A percentile compares a stretch with the other conserved stretches of the same genome.
phyloP scores from a whole-genome alignment of 2,329 filamentous ascomycete genomes.

The Cladosporium sp. region DNA sequence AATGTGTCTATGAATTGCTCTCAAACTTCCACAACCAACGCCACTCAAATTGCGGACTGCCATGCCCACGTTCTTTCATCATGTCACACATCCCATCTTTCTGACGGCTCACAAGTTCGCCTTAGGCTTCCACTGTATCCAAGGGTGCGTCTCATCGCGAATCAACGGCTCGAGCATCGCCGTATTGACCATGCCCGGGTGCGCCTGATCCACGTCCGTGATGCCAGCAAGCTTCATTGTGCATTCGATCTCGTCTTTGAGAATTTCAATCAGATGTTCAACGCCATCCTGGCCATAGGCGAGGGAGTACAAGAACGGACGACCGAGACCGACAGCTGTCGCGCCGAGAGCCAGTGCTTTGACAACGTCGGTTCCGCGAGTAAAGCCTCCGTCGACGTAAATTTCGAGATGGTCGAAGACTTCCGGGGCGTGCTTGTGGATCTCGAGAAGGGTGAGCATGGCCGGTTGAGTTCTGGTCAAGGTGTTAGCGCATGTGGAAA shows the following conservation, averaged over 20 bases:
- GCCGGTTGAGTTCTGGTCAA: constrained; percentile 43
- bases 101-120: constrained; percentile 15
- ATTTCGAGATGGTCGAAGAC: constrained; percentile 52
- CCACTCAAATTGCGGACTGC: too few species aligned
- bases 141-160: constrained; percentile 19
- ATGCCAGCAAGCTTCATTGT: constrained; percentile 62
- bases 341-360: constrained; percentile 64
- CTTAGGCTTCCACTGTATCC: constrained; percentile 21
- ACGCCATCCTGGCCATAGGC: constrained; percentile 56
- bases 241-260: constrained; percentile 56
- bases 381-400: constrained; percentile 61
- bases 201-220: constrained; percentile 54
- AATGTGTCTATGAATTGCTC: too few species aligned
- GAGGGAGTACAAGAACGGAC: constrained; percentile 57
- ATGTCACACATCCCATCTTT: too few species aligned
- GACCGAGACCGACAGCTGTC: constrained; percentile 57
- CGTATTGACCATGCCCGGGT: constrained; percentile 56
- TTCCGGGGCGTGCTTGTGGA: constrained; percentile 55
- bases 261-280: constrained; percentile 41
- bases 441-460: constrained; percentile 56
- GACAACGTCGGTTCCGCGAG: constrained; percentile 63
- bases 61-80: too few species aligned
- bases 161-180: constrained; percentile 23
- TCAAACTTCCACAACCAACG: too few species aligned
- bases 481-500: neutral